A percentile compares a stretch with the other conserved stretches of the same genome.
These are phyloP conservation scores for Colletotrichum lupini DNA, from an alignment of 2,329 filamentous ascomycete species.

Conservation along the genomic window DNA sequence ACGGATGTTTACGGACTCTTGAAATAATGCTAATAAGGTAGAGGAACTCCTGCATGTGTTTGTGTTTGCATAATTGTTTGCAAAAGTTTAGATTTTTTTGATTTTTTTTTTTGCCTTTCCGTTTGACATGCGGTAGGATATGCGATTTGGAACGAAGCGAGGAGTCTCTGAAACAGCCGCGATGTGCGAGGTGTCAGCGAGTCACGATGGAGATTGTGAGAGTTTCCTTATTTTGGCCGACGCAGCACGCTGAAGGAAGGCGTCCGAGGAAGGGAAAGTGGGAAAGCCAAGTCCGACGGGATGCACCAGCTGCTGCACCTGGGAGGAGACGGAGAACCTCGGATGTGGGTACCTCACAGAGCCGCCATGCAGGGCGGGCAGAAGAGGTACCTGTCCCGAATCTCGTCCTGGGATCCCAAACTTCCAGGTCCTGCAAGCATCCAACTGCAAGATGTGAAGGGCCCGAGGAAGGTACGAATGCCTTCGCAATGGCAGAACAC, in stretches of 20 bases:
- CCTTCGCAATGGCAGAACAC: not conserved
- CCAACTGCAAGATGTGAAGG: not conserved
- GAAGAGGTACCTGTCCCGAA: not conserved
- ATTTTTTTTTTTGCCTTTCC: not conserved
- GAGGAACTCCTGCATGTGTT: not conserved
- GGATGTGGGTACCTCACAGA: constrained; percentile 14
- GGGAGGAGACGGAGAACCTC: constrained; percentile 1
- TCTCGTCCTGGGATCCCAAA: not conserved
- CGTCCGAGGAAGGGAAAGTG: not conserved
- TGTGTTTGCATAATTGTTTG: not conserved
- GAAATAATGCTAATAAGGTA: not conserved
- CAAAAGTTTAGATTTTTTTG: not conserved
- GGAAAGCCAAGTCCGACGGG: not conserved
- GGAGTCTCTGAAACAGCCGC: constrained; percentile 29
- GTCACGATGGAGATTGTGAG: not conserved
- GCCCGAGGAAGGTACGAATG: not conserved
- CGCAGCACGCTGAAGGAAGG: not conserved
- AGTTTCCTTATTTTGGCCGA: not conserved
- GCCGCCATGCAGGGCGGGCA: constrained; percentile 20
- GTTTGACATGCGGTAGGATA: constrained; percentile 15
- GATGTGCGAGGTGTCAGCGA: constrained; percentile 4
- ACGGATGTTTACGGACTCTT: too few species aligned
- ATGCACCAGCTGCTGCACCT: not conserved
- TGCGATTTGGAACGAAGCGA: constrained; percentile 20
- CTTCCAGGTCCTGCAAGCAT: not conserved